Base-by-base conservation (phyloP, 805 yeast genomes). In the Zygoascus tannicola region DNA sequence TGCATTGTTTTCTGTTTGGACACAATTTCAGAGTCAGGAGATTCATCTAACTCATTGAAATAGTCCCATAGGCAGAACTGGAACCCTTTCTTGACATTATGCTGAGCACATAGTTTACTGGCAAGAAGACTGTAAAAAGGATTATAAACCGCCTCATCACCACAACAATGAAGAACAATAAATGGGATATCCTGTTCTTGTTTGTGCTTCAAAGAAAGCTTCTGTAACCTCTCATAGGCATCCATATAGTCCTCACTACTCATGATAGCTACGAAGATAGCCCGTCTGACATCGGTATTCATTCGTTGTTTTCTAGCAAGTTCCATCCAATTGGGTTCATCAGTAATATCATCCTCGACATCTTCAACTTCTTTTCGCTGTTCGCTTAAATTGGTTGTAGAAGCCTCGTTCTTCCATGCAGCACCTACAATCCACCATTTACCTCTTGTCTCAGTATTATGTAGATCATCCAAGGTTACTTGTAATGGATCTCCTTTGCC, bases 371-470 rank as follows among this genome's bases (percentile, higher is more conserved):
- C 2, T 5, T 21, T n/a, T 3, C 59, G 59, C 5, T 53, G 49
- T n/a, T 14, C 42, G 50, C 18, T 26, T 4, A 12, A 18, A 2
- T 16, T 15, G 5, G 19, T 22, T 7, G 26, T 37, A 3, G 12
- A 16, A 36, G 64, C 69, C 44, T 68, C 65, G 2, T 95, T 96
- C 56, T 78, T 85, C 96, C 97, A 92, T 0, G 98, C 95, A 1
- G 97, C 85, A 40, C 99, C 99, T 23, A 92, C 90, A 26, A 92
- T 69, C 99, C 99, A 92, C 99, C 99, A 92, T 63, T 90, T 92
- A 45, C 99, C 99, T 51, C 78, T 77, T 0, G 81, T 75, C 12
- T 81, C 84, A 20, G 85, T 72, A 48, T 75, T 77, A 40, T 75
- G 77, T 45, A 92, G 86, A 65, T 92, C 99, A 38, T 77, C 80